Percentiles rank a stretch among this genome's conserved stretches.
Conservation (phyloP, 1,139 yeast genomes). For the Candida sanyaensis region DNA sequence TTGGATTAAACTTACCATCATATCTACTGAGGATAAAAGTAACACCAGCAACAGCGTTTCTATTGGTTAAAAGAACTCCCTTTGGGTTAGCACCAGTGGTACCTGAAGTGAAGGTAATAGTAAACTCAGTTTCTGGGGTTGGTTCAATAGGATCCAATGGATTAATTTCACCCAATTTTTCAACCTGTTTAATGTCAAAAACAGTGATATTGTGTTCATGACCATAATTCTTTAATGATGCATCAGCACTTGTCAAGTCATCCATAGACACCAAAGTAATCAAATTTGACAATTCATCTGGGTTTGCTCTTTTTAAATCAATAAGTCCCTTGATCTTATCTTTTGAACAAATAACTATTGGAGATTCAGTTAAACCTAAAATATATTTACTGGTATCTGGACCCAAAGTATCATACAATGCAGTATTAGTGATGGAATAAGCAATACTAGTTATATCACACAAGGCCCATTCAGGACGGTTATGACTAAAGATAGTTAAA, state of each 20-base stretch:
- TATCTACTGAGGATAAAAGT: conserved; percentile 25
- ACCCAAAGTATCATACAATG: conserved; percentile 45
- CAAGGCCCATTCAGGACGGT: conserved; percentile 41
- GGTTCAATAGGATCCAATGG: conserved; percentile 53
- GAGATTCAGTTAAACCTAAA: conserved; percentile 35
- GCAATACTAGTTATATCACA: conserved; percentile 39
- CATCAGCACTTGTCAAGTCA: conserved; percentile 29
- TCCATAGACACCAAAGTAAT: conserved; percentile 43
- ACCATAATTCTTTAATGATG: conserved; percentile 22
- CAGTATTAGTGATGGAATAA: conserved; percentile 38
- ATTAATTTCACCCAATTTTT: conserved; percentile 51
- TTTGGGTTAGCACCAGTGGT: conserved; percentile 72
- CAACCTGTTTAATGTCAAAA: conserved; percentile 45
- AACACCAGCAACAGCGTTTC: conserved; percentile 52
- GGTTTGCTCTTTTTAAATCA: conserved; percentile 26
- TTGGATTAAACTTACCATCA: conserved; percentile 12
- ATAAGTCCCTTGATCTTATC: conserved; percentile 32
- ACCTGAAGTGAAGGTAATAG: conserved; percentile 78
- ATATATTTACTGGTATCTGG: conserved; percentile 36
- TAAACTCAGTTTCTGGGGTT: conserved; percentile 52
- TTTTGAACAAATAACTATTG: conserved; percentile 35
- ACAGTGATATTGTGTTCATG: conserved; percentile 29
- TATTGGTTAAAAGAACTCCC: conserved; percentile 67
- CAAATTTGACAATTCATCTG: conserved; percentile 27
- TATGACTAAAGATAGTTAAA: conserved; percentile 36